Evolutionary conservation across 2,329 filamentous ascomycete species (phyloP).

Genomic region (Verticillium tricorpus): DNA sequence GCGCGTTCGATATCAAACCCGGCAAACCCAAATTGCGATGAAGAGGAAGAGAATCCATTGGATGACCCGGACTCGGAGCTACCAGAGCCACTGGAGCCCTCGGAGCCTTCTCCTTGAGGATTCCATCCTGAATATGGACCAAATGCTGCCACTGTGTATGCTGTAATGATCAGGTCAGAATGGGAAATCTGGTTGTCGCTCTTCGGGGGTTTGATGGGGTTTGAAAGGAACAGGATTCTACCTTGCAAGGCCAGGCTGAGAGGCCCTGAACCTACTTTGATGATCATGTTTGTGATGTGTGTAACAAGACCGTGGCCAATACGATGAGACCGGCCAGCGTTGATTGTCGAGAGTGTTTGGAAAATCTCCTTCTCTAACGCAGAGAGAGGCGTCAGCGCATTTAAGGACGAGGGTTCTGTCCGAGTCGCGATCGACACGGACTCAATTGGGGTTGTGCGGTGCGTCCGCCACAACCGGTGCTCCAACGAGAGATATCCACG

Average conservation of each 20-base stretch:
- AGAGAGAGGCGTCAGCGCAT: too few species aligned
- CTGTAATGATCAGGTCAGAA: background rate
- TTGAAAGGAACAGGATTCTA: background rate
- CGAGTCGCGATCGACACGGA: background rate
- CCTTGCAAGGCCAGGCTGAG: background rate
- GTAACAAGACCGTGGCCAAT: background rate
- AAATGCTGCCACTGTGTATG: background rate
- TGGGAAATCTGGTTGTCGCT: background rate
- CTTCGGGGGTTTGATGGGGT: background rate
- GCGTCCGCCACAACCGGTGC: background rate
- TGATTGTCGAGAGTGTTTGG: background rate
- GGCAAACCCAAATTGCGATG: slow-evolving; percentile 6
- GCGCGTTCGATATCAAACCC: slow-evolving; percentile 23
- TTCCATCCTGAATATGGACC: background rate
- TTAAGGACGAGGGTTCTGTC: background rate
- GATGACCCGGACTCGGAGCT: background rate
- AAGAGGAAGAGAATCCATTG: background rate
- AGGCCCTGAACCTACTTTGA: background rate
- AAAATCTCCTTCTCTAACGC: too few species aligned
- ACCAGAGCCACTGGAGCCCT: background rate
- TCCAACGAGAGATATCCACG: background rate
- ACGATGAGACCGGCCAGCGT: background rate
- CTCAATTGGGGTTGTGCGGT: background rate
- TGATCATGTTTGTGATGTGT: background rate
- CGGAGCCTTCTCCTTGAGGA: background rate